Conservation (phyloP, 2,329 filamentous ascomycete genomes). For the Calonectria honghensis region DNA sequence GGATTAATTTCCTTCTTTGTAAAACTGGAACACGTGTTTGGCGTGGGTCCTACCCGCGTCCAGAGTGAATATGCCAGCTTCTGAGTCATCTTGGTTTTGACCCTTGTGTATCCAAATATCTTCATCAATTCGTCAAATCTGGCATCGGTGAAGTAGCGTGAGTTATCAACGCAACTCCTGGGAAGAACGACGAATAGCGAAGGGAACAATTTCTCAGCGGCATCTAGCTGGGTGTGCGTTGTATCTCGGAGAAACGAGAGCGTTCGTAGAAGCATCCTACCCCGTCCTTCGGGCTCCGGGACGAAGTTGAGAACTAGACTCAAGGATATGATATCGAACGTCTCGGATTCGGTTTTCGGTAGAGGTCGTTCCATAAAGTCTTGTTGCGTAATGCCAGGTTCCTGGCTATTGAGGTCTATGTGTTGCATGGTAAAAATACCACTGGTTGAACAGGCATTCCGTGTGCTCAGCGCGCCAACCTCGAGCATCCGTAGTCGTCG, state of each 20-base stretch:
- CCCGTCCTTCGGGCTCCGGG: conserved; percentile 82
- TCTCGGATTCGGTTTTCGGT: conserved; percentile 75
- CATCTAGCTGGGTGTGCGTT: conserved; percentile 36
- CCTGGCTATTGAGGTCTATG: conserved; percentile 94
- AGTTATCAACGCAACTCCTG: conserved; percentile 91
- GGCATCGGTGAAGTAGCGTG: conserved; percentile 87
- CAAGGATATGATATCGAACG: conserved; percentile 92
- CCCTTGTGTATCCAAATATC: conserved; percentile 81
- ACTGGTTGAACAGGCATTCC: conserved; percentile 88
- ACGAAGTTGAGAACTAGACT: conserved; percentile 97
- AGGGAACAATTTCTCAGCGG: conserved; percentile 70
- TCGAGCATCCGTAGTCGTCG: conserved; percentile 82
- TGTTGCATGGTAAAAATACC: conserved; percentile 82
- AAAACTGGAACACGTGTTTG: conserved; percentile 49
- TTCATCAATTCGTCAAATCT: conserved; percentile 84
- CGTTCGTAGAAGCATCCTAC: conserved; percentile 89
- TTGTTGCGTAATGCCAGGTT: conserved; percentile 86
- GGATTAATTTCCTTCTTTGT: conserved; percentile 85
- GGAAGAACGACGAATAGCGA: conserved; percentile 93
- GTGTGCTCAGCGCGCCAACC: conserved; percentile 88
- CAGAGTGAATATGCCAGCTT: conserved; percentile 96
- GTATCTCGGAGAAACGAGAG: conserved; percentile 77
- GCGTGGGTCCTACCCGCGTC: conserved; percentile 66
- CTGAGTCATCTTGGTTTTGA: conserved; percentile 82
- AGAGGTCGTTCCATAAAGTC: conserved; percentile 95